phyloP scores from a whole-genome alignment of 257 asterid species.

The Gardenia jasminoides region DNA sequence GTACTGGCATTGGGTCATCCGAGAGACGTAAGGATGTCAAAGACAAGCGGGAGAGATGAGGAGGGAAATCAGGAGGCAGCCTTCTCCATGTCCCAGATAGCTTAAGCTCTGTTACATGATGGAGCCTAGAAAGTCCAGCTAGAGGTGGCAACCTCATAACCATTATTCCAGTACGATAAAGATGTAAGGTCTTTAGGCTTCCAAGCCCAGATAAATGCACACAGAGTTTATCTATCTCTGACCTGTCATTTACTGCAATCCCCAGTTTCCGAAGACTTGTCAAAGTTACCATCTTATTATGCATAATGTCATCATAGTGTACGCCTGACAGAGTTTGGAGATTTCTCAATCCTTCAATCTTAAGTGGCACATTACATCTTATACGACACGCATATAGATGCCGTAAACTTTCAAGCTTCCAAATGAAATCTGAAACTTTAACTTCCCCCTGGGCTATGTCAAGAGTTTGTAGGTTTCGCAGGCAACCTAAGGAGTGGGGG shows the following conservation, averaged over 20 bases:
- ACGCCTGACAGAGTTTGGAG: neutral
- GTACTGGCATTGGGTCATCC: no score
- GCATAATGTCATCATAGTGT: neutral
- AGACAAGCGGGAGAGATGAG: no score
- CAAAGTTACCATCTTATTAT: neutral
- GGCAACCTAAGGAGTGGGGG: neutral
- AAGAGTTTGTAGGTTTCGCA: conserved; percentile 3
- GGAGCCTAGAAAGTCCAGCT: no score
- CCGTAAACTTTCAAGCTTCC: no score
- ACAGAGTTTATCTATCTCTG: neutral
- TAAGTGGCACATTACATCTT: no score
- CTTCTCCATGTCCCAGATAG: no score
- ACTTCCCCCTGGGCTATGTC: neutral
- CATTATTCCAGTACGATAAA: no score
- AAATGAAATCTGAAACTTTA: neutral
- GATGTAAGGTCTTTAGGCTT: neutral
- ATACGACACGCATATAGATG: no score
- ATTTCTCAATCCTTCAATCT: no score
- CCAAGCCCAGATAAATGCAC: neutral
- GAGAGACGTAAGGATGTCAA: no score
- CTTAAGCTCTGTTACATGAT: no score
- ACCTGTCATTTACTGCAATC: neutral
- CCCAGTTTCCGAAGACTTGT: conserved; percentile 1
- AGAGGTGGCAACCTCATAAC: fast-evolving
- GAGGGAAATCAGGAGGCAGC: no score